Conservation (phyloP, 23 red algal genomes). For the Gracilaria caudata region DNA sequence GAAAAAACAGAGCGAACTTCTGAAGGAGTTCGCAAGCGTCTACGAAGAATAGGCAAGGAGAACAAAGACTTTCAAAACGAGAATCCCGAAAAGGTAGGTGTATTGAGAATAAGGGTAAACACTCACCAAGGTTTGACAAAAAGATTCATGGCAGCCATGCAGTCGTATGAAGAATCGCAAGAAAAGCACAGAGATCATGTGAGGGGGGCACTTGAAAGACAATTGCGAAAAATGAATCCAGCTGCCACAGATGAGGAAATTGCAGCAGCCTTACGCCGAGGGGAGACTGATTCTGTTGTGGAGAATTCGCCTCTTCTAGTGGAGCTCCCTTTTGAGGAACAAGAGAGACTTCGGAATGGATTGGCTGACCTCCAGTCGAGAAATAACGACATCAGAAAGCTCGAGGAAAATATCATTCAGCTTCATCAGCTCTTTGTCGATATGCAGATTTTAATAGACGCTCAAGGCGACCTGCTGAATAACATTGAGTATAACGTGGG, state of each 20-base stretch:
- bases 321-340: slow-evolving; percentile 48
- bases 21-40: slow-evolving; percentile 67
- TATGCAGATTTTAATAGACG: slow-evolving; percentile 88
- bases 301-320: slow-evolving; percentile 60
- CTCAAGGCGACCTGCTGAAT: slow-evolving; percentile 97
- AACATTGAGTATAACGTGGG: slow-evolving; percentile 93
- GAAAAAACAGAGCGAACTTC: slow-evolving; percentile 52
- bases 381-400: slow-evolving; percentile 84
- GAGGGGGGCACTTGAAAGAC: slow-evolving; percentile 47
- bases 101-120: slow-evolving; percentile 53
- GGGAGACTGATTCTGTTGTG: slow-evolving; percentile 32
- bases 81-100: slow-evolving; percentile 38
- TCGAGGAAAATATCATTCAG: slow-evolving; percentile 90
- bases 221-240: slow-evolving; percentile 71
- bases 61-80: slow-evolving; percentile 49
- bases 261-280: slow-evolving; percentile 40
- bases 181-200: slow-evolving; percentile 70
- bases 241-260: slow-evolving; percentile 65
- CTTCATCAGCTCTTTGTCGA: slow-evolving; percentile 97
- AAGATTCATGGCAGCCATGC: slow-evolving; percentile 73
- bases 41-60: slow-evolving; percentile 76
- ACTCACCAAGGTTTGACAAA: slow-evolving; percentile 75
- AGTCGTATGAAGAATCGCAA: slow-evolving; percentile 62
- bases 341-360: slow-evolving; percentile 44
- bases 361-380: slow-evolving; percentile 66